Conservation (phyloP, 1,284 basidiomycete genomes). For the Cutaneotrichosporon sp. region DNA sequence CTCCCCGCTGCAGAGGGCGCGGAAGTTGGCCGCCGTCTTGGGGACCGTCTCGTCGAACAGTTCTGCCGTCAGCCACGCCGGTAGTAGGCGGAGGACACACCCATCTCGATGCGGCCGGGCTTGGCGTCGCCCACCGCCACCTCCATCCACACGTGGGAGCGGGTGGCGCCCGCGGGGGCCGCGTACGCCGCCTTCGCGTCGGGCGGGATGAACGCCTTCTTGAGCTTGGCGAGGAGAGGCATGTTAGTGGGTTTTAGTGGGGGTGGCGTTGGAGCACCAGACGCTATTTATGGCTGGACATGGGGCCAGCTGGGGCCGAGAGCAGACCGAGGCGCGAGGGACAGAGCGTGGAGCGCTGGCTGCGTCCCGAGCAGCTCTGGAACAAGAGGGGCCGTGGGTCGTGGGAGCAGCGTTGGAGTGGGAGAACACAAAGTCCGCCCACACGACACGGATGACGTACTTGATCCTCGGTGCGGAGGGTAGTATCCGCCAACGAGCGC, state of each 20-base stretch:
- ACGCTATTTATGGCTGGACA: too few species aligned
- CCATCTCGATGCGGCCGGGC: conserved; percentile 16
- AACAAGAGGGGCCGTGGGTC: too few species aligned
- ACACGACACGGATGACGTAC: neutral
- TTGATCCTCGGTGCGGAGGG: too few species aligned
- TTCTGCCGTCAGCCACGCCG: conserved; percentile 15
- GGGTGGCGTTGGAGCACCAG: too few species aligned
- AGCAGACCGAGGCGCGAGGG: too few species aligned
- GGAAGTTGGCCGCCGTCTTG: conserved; percentile 23
- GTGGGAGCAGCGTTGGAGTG: neutral
- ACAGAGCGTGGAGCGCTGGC: too few species aligned
- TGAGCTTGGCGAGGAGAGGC: conserved; percentile 21
- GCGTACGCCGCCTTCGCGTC: conserved; percentile 7
- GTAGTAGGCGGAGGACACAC: conserved; percentile 3
- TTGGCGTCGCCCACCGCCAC: conserved; percentile 10
- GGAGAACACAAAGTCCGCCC: neutral
- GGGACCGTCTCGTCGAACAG: conserved; percentile 21
- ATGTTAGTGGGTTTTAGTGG: conserved; percentile 7
- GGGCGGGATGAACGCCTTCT: conserved; percentile 24
- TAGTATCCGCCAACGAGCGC: too few species aligned
- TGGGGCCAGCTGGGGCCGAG: too few species aligned
- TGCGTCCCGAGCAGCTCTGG: too few species aligned
- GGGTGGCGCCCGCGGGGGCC: conserved; percentile 17
- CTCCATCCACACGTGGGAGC: conserved; percentile 19
- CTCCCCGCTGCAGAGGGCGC: conserved; percentile 13